Conservation (phyloP, 2,329 filamentous ascomycete species). For the Nemania sp. region DNA sequence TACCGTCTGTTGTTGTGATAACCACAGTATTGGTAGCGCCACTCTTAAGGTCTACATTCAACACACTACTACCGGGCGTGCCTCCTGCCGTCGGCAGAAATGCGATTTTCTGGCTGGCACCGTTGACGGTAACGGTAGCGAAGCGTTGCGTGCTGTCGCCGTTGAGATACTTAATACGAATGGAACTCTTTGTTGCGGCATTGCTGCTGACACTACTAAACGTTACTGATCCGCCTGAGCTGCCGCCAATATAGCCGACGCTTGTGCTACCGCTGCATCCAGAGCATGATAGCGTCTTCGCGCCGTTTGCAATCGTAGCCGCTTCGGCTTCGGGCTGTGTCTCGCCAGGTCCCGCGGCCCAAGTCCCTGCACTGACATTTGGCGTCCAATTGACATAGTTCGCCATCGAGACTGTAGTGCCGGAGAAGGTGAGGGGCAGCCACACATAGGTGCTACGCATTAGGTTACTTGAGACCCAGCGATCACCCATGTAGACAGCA, state of each 20-base stretch:
- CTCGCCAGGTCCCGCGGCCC: constrained; percentile 59
- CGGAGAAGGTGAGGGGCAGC: constrained; percentile 68
- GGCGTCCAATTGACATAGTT: constrained; percentile 68
- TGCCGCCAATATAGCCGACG: constrained; percentile 68
- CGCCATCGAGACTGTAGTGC: constrained; percentile 62
- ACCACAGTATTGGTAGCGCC: constrained; percentile 62
- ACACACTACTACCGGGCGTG: constrained; percentile 58
- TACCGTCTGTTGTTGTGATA: constrained; percentile 54
- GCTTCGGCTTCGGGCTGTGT: constrained; percentile 65
- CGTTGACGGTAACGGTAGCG: constrained; percentile 68
- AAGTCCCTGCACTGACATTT: constrained; percentile 58
- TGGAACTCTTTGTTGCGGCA: constrained; percentile 60
- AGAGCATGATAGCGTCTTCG: constrained; percentile 60
- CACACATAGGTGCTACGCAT: constrained; percentile 72
- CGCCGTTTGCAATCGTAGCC: constrained; percentile 58
- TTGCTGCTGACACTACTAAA: constrained; percentile 61
- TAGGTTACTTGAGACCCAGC: constrained; percentile 72
- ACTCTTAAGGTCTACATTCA: constrained; percentile 61
- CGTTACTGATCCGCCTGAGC: constrained; percentile 58
- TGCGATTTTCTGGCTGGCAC: constrained; percentile 61
- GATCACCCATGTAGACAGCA: constrained; percentile 74
- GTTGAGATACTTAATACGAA: constrained; percentile 68
- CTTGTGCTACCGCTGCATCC: constrained; percentile 62
- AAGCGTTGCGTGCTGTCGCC: constrained; percentile 65
- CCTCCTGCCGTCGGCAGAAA: constrained; percentile 65